These are phyloP conservation scores for Chamaecrista fasciculata DNA, from an alignment of 306 rosid species.

Conservation along the genomic window DNA sequence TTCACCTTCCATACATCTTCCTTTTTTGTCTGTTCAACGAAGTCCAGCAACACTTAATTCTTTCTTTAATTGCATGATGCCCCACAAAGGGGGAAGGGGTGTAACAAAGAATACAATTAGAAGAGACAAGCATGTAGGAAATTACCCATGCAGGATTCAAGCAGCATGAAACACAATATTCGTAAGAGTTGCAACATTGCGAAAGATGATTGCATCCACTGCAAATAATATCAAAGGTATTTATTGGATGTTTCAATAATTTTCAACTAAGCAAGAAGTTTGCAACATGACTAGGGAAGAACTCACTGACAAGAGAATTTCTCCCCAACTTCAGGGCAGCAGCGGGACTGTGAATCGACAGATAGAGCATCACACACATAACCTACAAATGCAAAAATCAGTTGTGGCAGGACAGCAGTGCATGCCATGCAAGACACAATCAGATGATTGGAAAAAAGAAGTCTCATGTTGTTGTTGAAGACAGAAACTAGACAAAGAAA, in stretches of 20 bases:
- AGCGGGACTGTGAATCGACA: conserved; percentile 59
- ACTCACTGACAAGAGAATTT: conserved; percentile 98
- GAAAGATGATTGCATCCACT: conserved; percentile 86
- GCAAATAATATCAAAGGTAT: conserved; percentile 24
- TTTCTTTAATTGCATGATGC: conserved; percentile 1
- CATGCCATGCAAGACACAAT: neutral
- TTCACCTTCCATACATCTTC: conserved; percentile 59
- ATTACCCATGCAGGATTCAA: conserved; percentile 71
- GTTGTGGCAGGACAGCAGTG: neutral
- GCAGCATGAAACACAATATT: conserved; percentile 96
- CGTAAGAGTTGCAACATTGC: conserved; percentile 86
- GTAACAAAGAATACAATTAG: neutral
- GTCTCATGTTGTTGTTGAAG: neutral
- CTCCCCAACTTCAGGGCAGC: conserved; percentile 69
- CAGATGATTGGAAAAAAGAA: neutral
- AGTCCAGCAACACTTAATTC: neutral
- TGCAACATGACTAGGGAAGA: conserved; percentile 27
- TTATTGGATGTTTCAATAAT: neutral
- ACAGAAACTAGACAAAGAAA: neutral
- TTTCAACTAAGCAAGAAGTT: conserved; percentile 16
- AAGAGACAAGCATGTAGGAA: conserved; percentile 4
- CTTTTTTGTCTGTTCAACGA: conserved; percentile 51
- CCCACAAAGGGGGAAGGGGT: neutral
- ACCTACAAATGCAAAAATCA: conserved; percentile 48
- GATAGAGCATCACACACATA: conserved; percentile 64